These are phyloP conservation scores for Tetrapisispora fleetii DNA, from an alignment of 805 yeast genomes.

Conservation along the genomic window DNA sequence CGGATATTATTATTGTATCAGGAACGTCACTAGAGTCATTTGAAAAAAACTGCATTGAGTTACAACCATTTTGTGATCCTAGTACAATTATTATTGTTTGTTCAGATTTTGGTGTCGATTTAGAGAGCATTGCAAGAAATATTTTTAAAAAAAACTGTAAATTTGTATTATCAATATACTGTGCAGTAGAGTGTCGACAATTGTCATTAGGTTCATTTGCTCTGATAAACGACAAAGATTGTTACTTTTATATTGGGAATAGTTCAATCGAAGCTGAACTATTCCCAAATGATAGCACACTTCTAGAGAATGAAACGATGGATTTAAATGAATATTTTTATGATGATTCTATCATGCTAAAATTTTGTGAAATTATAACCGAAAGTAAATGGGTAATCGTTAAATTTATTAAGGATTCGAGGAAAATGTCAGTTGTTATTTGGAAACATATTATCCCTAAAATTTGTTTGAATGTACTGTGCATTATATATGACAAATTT, in stretches of 20 bases:
- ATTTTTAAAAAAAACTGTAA: slow-evolving; percentile 11
- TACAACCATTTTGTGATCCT: slow-evolving; percentile 12
- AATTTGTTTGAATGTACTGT: slow-evolving; percentile 24
- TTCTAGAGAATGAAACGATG: neutral
- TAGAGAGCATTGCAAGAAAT: slow-evolving; percentile 17
- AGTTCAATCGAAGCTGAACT: slow-evolving; percentile 6
- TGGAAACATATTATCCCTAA: slow-evolving; percentile 27
- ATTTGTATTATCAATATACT: slow-evolving; percentile 19
- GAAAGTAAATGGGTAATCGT: slow-evolving; percentile 18
- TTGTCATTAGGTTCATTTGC: slow-evolving; percentile 26
- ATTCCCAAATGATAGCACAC: neutral
- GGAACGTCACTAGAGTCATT: slow-evolving; percentile 21
- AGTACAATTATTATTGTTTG: slow-evolving; percentile 19
- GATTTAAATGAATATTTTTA: neutral
- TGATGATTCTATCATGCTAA: slow-evolving; percentile 5
- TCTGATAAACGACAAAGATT: slow-evolving; percentile 20
- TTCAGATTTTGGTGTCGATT: slow-evolving; percentile 25
- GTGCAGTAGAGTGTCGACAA: slow-evolving; percentile 26
- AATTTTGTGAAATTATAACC: slow-evolving; percentile 7
- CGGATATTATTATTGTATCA: slow-evolving; percentile 22
- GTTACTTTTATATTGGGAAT: slow-evolving; percentile 19
- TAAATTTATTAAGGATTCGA: slow-evolving; percentile 5
- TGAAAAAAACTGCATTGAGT: slow-evolving; percentile 11
- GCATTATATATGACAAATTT: slow-evolving; percentile 26
- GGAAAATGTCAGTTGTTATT: slow-evolving; percentile 19